phyloP scores from a whole-genome alignment of 2,329 filamentous ascomycete species.

The Drechslerella coelobrocha region DNA sequence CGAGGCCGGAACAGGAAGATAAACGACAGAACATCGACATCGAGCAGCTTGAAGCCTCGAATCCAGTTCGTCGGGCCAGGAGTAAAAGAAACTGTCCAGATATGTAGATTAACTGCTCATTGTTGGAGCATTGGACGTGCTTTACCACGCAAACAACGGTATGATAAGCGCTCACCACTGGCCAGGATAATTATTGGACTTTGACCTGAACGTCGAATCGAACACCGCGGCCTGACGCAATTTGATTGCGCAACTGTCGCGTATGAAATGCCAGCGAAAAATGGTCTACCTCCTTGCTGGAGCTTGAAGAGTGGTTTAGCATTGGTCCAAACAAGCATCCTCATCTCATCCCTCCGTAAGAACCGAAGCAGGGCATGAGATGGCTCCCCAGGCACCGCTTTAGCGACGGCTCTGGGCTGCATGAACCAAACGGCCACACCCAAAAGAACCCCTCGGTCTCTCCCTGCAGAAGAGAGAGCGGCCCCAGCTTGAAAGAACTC shows the following conservation, averaged over 20 bases:
- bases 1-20: slow-evolving; percentile 30
- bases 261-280: slow-evolving; percentile 9
- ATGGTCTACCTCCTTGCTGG: background rate
- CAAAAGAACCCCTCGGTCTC: background rate
- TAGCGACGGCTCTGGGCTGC: background rate
- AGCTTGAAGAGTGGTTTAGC: background rate
- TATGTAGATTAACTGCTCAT: background rate
- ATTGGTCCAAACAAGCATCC: background rate
- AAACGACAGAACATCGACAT: slow-evolving; percentile 1
- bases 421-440: background rate
- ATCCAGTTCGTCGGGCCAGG: background rate
- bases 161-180: background rate
- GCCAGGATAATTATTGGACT: background rate
- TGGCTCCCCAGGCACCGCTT: background rate
- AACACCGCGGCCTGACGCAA: background rate
- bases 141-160: too few species aligned
- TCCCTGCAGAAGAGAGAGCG: background rate
- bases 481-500: background rate
- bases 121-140: too few species aligned
- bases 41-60: background rate
- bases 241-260: slow-evolving; percentile 44
- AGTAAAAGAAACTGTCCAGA: background rate
- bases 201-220: background rate
- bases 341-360: background rate
- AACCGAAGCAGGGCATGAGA: background rate